Base-by-base conservation (phyloP, 495 filamentous ascomycete genomes). In the Aspergillus nanangensis region DNA sequence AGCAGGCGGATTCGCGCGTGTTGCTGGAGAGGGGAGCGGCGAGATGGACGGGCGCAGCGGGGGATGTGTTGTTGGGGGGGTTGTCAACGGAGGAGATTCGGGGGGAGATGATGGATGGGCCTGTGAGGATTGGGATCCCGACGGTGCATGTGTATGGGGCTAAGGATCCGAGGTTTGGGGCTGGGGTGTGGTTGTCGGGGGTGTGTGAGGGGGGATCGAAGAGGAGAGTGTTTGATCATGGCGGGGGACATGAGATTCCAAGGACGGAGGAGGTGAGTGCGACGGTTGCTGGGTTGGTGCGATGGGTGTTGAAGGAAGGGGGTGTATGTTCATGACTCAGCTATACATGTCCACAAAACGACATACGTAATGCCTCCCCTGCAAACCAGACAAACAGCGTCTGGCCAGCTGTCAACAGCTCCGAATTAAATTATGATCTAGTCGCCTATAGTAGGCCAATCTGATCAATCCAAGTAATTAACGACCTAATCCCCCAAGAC, bases 171-270 rank as follows among this genome's bases (percentile, higher is more conserved):
- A 19, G 48, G 42, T 51, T 31, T 44, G 37, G 25, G 10, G 48
- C 48, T 1, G 43, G 48, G 8, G 22, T 51, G 8, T 43, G 46
- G 48, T 19, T 51, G 10, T 38, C 42, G 27, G 48, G 44, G 42
- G 23, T 51, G 37, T 45, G 42, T 46, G 21, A 3, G 0, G 48
- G 38, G 18, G 4, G 27, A n/a, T n/a, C n/a, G 21, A 14, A 18
- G 13, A 13, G 42, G 22, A 13, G 24, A 9, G 37, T 34, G 25
- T 41, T 37, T 41, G 43, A 51, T 46, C 42, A 45, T 51, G 31
- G 23, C 11, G 48, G 43, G 14, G 48, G 48, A 19, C 43, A 46
- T 51, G 48, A 46, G 17, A 51, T 51, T 42, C 48, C 48, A 3
- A 1, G 48, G 42, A 15, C 5, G 1, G 20, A 22, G 38, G 17